Base-by-base conservation (phyloP, 108 stramenopile genomes). In the Cyclotella sp. region DNA sequence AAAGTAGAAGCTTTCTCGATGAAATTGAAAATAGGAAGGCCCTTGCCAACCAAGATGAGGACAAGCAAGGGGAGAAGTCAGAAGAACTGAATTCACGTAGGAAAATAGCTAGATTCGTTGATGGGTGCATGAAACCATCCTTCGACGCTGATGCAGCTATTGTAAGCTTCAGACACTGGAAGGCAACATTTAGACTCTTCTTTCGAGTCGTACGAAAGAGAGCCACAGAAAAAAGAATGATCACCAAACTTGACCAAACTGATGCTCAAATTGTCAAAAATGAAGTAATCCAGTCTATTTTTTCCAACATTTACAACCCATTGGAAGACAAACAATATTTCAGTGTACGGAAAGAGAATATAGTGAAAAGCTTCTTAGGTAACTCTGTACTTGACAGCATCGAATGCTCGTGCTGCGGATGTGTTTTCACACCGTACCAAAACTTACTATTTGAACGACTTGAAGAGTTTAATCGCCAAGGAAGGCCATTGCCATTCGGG, bases 381-480 rank as follows among this genome's bases (percentile, higher is more conserved):
- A 77, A 77, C 55, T 27, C 55, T 14, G 51, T 69, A 6, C 21
- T 69, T 45, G 76, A 77, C 34, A 54, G 68, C 21, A 57, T 77
- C 21, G 76, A 77, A 59, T 77, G 76, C 55, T 42, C 76, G 19
- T 77, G 57, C 39, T 77, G 76, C 53, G 45, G 65, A 22, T 47
- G 40, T 41, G 3, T 46, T 40, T 49, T 58, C 18, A 43, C 62
- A 43, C 62, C 24, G 6, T 19, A 77, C 28, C 68, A 6, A 68
- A 19, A 54, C 15, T 13, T 62, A 4, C 68, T 40, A 27, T 15
- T 6, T 9, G 44, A 59, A 39, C 27, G 76, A 21, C 64, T 19
- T 43, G 12, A 46, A 16, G 30, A 54, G 39, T 74, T n/a, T 22
- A 24, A 39, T 10, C 3, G 9, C n/a, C 19, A 41, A 1, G 63